These are phyloP conservation scores for Neostapfia colusana DNA, from an alignment of 176 grass and related monocot species.

Conservation along the genomic window DNA sequence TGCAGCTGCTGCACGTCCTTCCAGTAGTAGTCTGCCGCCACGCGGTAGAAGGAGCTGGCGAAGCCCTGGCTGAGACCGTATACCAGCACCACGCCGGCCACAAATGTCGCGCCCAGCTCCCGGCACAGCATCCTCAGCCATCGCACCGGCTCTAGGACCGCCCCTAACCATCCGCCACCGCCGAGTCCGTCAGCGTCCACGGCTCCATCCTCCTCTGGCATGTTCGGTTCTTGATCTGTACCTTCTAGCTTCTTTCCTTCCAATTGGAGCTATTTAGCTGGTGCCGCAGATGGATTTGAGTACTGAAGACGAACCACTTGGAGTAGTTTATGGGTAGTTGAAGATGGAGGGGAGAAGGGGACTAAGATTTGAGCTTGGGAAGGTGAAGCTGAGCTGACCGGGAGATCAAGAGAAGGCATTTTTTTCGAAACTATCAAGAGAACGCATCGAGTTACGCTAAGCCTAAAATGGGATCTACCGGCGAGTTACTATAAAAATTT, in stretches of 20 bases:
- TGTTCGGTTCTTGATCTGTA: background rate
- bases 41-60: constrained; percentile 64
- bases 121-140: constrained; percentile 85
- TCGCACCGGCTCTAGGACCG: constrained; percentile 49
- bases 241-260: background rate
- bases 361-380: constrained; percentile 25
- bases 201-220: constrained; percentile 29
- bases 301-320: background rate
- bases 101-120: constrained; percentile 76
- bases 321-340: constrained; percentile 20
- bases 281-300: background rate
- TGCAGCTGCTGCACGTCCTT: constrained; percentile 85
- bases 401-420: background rate
- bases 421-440: too few relatives aligned
- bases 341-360: constrained; percentile 15
- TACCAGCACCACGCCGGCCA: constrained; percentile 80
- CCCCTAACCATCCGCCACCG: background rate
- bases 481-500: too few relatives aligned
- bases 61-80: constrained; percentile 87
- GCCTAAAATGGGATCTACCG: too few relatives aligned
- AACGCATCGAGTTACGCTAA: too few relatives aligned
- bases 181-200: constrained; percentile 49
- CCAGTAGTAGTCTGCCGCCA: constrained; percentile 93
- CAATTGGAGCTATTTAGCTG: background rate
- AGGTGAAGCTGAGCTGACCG: background rate